Percentiles rank a stretch among this genome's conserved stretches.
These are phyloP conservation scores for Penicillium daleae DNA, from an alignment of 495 filamentous ascomycete genomes.

Conservation along the genomic window DNA sequence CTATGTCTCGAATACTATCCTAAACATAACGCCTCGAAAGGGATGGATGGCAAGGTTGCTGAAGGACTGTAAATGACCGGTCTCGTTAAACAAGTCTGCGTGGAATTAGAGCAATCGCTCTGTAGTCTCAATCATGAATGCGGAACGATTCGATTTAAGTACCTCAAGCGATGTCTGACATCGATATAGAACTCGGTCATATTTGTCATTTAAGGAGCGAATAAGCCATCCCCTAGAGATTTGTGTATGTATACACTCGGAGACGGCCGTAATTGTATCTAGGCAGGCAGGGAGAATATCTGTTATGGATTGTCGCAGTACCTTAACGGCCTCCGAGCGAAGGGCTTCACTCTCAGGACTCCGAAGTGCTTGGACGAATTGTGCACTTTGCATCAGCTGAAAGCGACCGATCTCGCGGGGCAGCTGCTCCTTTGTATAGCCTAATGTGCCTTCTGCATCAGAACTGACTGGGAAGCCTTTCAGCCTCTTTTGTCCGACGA, in stretches of 20 bases:
- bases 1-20: neutral
- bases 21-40: neutral
- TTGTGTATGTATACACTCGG: neutral
- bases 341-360: neutral
- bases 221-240: neutral
- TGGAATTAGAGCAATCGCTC: neutral
- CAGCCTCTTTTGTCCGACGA: neutral
- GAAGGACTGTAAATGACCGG: neutral
- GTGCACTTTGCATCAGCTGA: neutral
- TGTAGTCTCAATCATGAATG: neutral
- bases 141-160: neutral
- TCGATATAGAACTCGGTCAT: neutral
- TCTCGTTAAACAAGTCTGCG: neutral
- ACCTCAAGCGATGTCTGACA: neutral
- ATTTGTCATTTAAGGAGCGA: neutral
- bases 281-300: slow-evolving; percentile 2
- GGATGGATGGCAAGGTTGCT: neutral
- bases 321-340: neutral
- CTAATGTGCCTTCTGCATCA: neutral
- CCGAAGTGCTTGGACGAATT: neutral
- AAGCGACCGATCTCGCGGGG: neutral
- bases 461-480: neutral
- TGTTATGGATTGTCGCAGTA: neutral
- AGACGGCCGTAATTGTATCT: neutral
- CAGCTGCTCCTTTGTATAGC: neutral